Evolutionary conservation across 768 basidiomycete genomes (phyloP).

Genomic region (Mycena sanguinolenta): DNA sequence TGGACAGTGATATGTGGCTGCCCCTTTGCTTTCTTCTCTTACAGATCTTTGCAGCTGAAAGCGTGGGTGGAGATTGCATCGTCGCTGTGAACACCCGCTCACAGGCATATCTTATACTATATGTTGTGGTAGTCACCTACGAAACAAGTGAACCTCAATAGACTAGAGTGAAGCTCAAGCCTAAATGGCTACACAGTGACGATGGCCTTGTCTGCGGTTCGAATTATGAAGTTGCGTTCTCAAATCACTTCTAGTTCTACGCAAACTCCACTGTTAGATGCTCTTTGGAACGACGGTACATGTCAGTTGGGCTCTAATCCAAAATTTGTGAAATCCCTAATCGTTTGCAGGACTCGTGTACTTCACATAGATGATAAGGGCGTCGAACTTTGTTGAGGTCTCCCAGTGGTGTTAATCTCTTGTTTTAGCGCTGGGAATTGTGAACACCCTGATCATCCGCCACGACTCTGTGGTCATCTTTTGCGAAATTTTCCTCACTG

Average conservation of each 20-base stretch:
- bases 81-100: conserved; percentile 1
- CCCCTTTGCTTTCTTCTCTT: not conserved
- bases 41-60: not conserved
- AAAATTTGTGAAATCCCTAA: not conserved
- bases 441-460: conserved; percentile 27
- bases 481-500: not conserved
- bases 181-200: conserved; percentile 16
- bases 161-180: no score
- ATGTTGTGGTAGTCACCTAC: conserved; percentile 25
- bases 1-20: not conserved
- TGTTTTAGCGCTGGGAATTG: conserved; percentile 11
- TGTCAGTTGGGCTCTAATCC: not conserved
- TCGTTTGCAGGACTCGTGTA: conserved; percentile 27
- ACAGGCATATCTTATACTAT: conserved; percentile 26
- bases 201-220: conserved; percentile 18
- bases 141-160: conserved; percentile 23
- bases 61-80: conserved; percentile 1
- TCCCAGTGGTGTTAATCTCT: not conserved
- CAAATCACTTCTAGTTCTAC: conserved; percentile 19
- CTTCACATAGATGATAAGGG: conserved; percentile 33
- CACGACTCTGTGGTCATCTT: not conserved
- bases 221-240: conserved; percentile 30
- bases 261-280: conserved; percentile 31
- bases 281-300: conserved; percentile 35
- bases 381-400: not conserved